Evolutionary conservation across 2,329 filamentous ascomycete species (phyloP), one percentile per base, ranked within the genome.

Genomic region (Xylariaceae sp.): DNA sequence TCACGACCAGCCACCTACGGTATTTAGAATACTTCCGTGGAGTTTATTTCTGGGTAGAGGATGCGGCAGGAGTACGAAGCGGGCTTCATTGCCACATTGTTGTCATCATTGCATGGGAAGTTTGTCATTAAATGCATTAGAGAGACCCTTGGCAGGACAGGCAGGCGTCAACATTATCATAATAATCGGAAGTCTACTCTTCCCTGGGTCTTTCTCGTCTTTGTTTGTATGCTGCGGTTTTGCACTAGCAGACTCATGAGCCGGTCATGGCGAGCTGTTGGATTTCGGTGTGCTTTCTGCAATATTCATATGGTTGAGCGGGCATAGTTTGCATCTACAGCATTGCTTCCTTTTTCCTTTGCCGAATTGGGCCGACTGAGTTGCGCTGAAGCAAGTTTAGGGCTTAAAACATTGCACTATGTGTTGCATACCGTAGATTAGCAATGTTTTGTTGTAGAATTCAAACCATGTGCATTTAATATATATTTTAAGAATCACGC

Each of bases 321-420:
- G 29, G 52, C 36, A 44, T 51, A 15, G 45, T 39, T 24, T 36
- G 47, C 52, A 55, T 55, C 32, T 47, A 29, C 35, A 45, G 52
- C 52, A 36, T 55, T 46, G 52, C 30, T 51, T 50, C 13, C 21
- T 29, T 51, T 36, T 27, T 36, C 15, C 24, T 6, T 39, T 33
- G 15, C 45, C 35, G 26, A 40, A 33, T 16, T 29, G 15, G n/a
- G n/a, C n/a, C n/a, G n/a, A n/a, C n/a, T n/a, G n/a, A n/a, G n/a
- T n/a, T n/a, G n/a, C n/a, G n/a, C n/a, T n/a, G n/a, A n/a, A n/a
- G n/a, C n/a, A n/a, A n/a, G 21, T 35, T 46, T 43, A 23, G 29
- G 47, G 35, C 46, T n/a, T n/a, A n/a, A n/a, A n/a, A n/a, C n/a
- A n/a, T n/a, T n/a, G n/a, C 23, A 23, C 21, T 30, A 43, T 41